A percentile compares a stretch with the other conserved stretches of the same genome.
Conservation (phyloP, 2,329 filamentous ascomycete species). For the Aspergillus calidoustus region DNA sequence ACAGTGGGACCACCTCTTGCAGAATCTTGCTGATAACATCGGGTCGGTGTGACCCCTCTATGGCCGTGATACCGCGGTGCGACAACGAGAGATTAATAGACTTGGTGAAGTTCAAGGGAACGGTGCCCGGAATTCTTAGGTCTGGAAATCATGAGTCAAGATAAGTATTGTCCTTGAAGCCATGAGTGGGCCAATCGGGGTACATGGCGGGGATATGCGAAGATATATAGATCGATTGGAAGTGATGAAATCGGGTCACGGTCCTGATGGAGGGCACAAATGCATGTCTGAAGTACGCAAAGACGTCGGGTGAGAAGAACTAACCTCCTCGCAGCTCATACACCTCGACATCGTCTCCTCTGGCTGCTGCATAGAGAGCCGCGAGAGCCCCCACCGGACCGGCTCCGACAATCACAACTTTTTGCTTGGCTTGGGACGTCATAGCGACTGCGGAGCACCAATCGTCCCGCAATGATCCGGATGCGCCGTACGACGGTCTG, state of each 20-base stretch:
- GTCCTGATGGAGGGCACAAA: background rate
- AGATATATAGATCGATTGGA: background rate
- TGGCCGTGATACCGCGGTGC: constrained; percentile 88
- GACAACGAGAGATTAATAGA: constrained; percentile 98
- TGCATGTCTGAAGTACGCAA: background rate
- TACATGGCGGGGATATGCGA: background rate
- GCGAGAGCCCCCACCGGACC: constrained; percentile 92
- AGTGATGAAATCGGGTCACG: background rate
- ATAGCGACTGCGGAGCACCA: constrained; percentile 15
- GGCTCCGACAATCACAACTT: constrained; percentile 84
- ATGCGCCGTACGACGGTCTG: background rate
- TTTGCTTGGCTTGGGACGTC: constrained; percentile 53
- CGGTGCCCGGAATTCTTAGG: constrained; percentile 79
- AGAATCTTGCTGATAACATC: constrained; percentile 76
- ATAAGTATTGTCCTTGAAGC: constrained; percentile 15
- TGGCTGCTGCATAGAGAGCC: constrained; percentile 85
- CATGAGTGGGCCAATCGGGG: background rate
- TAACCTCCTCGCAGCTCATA: constrained; percentile 92
- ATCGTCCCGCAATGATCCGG: background rate
- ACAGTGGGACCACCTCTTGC: constrained; percentile 83
- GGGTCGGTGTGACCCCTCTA: constrained; percentile 70
- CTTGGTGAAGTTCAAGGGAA: constrained; percentile 91
- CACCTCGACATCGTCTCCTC: constrained; percentile 88
- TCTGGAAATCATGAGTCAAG: constrained; percentile 58
- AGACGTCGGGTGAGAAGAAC: constrained; percentile 35